A percentile compares a stretch with the other conserved stretches of the same genome.
These are phyloP conservation scores for Trapa bicornis DNA, from an alignment of 345 rosid species.

Conservation along the genomic window DNA sequence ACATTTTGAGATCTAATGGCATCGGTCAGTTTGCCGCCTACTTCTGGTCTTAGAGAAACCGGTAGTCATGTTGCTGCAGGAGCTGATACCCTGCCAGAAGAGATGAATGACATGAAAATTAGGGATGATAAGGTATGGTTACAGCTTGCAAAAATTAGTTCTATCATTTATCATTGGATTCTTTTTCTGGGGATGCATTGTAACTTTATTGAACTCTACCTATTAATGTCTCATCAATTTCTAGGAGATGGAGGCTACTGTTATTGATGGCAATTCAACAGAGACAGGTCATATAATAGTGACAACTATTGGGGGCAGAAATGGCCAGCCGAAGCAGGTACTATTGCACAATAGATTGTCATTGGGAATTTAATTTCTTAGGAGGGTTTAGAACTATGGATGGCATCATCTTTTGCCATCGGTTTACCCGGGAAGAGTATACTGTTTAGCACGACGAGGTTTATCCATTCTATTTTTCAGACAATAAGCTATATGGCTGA, in stretches of 20 bases:
- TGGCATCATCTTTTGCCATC: background rate
- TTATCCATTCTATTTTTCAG: slow-evolving; percentile 4
- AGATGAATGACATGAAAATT: slow-evolving; percentile 37
- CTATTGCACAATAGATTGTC: background rate
- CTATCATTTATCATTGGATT: background rate
- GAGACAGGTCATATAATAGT: slow-evolving; percentile 95
- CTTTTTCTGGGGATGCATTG: background rate
- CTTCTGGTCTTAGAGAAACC: slow-evolving; percentile 20
- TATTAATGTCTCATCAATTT: slow-evolving; percentile 7
- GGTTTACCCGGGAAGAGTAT: background rate
- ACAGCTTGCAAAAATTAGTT: background rate
- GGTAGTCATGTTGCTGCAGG: slow-evolving; percentile 11
- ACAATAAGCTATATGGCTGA: slow-evolving; percentile 20
- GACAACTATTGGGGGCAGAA: slow-evolving; percentile 91
- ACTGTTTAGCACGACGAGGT: background rate
- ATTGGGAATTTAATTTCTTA: no score
- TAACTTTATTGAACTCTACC: background rate
- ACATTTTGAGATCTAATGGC: slow-evolving; percentile 17
- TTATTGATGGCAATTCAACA: slow-evolving; percentile 81
- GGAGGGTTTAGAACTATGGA: no score
- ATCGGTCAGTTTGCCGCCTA: slow-evolving; percentile 19
- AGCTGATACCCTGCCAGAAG: slow-evolving; percentile 28
- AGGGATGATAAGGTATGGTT: slow-evolving; percentile 26
- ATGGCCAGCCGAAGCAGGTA: slow-evolving; percentile 96
- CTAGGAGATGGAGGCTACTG: slow-evolving; percentile 88